Percentiles rank a stretch among this genome's conserved stretches.
phyloP scores from a whole-genome alignment of 768 basidiomycete genomes.

The Psilocybe subaeruginosa region DNA sequence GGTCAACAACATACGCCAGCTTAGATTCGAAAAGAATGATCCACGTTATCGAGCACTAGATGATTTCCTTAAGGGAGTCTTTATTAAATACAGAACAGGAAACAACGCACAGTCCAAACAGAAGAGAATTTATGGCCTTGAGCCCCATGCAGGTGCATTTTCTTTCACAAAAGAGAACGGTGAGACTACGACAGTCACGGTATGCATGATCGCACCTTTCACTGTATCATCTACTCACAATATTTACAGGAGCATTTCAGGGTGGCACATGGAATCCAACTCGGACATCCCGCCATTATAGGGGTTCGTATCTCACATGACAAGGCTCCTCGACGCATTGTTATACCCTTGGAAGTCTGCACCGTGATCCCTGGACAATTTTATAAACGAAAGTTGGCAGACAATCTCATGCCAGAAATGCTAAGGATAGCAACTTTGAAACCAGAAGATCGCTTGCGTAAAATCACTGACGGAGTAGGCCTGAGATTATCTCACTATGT shows the following conservation, averaged over 20 bases:
- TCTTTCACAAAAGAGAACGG: neutral
- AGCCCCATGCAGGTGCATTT: neutral
- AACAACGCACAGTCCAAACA: neutral
- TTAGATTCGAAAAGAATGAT: neutral
- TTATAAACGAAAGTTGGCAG: neutral
- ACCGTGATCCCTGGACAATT: neutral
- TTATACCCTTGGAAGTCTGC: neutral
- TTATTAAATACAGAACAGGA: neutral
- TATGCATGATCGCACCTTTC: neutral
- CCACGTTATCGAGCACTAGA: neutral
- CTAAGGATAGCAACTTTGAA: neutral
- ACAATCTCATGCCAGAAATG: neutral
- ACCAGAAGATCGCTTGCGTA: neutral
- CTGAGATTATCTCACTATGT: neutral
- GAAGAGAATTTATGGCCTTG: neutral
- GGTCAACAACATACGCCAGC: neutral
- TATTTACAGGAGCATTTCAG: no score
- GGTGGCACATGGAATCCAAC: neutral
- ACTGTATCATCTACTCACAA: no score
- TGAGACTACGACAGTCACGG: neutral
- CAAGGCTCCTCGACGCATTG: no score
- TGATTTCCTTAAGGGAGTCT: neutral
- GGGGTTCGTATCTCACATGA: neutral
- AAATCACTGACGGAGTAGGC: neutral
- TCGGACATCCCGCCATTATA: neutral